Conservation (phyloP, 495 filamentous ascomycete genomes). For the Lentithecium fluviatile region DNA sequence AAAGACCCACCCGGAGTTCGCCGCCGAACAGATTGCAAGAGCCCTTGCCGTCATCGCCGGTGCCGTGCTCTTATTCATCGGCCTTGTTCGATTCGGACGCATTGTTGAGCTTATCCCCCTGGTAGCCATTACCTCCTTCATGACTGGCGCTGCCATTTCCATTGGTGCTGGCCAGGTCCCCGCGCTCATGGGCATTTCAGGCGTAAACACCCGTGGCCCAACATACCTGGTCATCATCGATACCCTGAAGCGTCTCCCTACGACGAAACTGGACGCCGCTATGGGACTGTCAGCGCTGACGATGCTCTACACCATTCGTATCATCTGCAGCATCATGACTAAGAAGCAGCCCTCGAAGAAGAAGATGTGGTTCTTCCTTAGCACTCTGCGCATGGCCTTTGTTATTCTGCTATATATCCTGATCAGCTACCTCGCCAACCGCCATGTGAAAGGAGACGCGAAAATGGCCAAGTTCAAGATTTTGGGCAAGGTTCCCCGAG, state of each 20-base stretch:
- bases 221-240: constrained; percentile 87
- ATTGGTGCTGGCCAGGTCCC: constrained; percentile 85
- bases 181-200: constrained; percentile 75
- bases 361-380: constrained; percentile 84
- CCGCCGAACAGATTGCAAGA: constrained; percentile 65
- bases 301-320: constrained; percentile 80
- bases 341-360: constrained; percentile 65
- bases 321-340: constrained; percentile 60
- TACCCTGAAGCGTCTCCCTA: constrained; percentile 71
- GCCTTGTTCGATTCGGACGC: constrained; percentile 76
- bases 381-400: constrained; percentile 85
- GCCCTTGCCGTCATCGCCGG: constrained; percentile 77
- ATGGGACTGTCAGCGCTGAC: constrained; percentile 82
- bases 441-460: constrained; percentile 45
- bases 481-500: constrained; percentile 70
- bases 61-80: constrained; percentile 75
- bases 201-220: constrained; percentile 72
- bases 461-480: constrained; percentile 63
- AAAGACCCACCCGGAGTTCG: constrained; percentile 57
- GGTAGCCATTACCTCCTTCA: constrained; percentile 88
- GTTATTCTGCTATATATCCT: constrained; percentile 91
- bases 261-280: constrained; percentile 73
- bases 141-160: constrained; percentile 93
- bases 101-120: constrained; percentile 95
- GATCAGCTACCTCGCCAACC: constrained; percentile 83